Percentiles rank a stretch among this genome's conserved stretches.
These are phyloP conservation scores for Dunaliella sp. DNA, from an alignment of 139 green algal species.

Conservation along the genomic window DNA sequence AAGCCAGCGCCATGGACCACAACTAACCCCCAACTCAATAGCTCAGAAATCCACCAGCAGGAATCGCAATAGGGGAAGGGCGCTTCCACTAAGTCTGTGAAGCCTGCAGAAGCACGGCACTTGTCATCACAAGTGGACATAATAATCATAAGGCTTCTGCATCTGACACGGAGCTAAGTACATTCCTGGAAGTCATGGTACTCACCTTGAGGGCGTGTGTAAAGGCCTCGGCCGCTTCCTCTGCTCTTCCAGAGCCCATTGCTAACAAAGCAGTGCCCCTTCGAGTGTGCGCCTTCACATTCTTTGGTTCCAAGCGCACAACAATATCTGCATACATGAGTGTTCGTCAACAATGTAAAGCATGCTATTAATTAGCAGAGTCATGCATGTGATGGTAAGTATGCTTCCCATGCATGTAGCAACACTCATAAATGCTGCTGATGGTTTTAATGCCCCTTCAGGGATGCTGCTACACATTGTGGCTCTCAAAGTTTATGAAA, in stretches of 20 bases:
- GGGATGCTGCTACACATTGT: no score
- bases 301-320: conserved; percentile 26
- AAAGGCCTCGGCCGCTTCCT: conserved; percentile 41
- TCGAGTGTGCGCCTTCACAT: conserved; percentile 39
- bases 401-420: no score
- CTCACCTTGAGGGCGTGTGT: conserved; percentile 25
- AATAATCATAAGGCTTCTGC: no score
- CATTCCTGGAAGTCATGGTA: no score
- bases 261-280: conserved; percentile 45
- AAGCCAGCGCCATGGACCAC: no score
- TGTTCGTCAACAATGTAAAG: no score
- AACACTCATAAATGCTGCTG: no score
- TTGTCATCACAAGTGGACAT: neutral
- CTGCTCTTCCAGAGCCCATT: conserved; percentile 21
- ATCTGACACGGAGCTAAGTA: no score
- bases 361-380: no score
- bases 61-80: neutral
- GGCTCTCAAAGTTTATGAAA: no score
- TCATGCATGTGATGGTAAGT: no score
- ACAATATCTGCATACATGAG: conserved; percentile 14
- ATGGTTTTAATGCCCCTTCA: no score
- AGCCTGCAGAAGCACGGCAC: neutral
- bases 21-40: neutral
- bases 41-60: neutral
- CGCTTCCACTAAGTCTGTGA: neutral